These are phyloP conservation scores for Multifurca ochricompacta DNA, from an alignment of 768 basidiomycete species.

Conservation along the genomic window DNA sequence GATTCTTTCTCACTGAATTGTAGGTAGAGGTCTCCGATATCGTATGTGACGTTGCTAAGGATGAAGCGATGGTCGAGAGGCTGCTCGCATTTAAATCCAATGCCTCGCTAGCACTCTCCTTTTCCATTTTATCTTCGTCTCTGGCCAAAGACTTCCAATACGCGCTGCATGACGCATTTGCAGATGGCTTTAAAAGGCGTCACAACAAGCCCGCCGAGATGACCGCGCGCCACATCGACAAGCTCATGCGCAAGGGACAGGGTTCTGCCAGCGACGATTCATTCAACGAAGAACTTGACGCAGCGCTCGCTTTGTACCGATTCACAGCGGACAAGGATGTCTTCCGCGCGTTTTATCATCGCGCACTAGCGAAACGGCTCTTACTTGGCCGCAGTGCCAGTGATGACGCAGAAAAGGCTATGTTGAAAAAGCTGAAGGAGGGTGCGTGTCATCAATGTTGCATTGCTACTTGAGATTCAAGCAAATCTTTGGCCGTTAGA, in stretches of 20 bases:
- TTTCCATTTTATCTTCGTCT: slow-evolving; percentile 41
- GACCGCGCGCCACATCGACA: slow-evolving; percentile 87
- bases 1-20: neutral
- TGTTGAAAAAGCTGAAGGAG: slow-evolving; percentile 82
- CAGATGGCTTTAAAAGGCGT: slow-evolving; percentile 62
- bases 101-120: slow-evolving; percentile 41
- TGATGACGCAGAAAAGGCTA: slow-evolving; percentile 76
- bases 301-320: slow-evolving; percentile 65
- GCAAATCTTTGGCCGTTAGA: slow-evolving; percentile 37
- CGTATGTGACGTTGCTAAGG: slow-evolving; percentile 51
- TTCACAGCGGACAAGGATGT: slow-evolving; percentile 92
- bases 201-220: slow-evolving; percentile 85
- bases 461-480: neutral
- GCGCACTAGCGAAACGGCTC: slow-evolving; percentile 79
- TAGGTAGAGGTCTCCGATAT: slow-evolving; percentile 56
- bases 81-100: slow-evolving; percentile 62
- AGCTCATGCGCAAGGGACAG: slow-evolving; percentile 81
- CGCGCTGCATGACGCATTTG: slow-evolving; percentile 65
- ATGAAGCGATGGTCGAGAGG: slow-evolving; percentile 71
- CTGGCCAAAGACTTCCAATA: slow-evolving; percentile 46
- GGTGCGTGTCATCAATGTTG: slow-evolving; percentile 28
- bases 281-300: slow-evolving; percentile 58
- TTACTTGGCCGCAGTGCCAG: slow-evolving; percentile 79
- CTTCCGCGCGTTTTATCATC: slow-evolving; percentile 88
- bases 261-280: slow-evolving; percentile 52